Base-by-base conservation (phyloP, 345 rosid species). In the Barbarea vulgaris region DNA sequence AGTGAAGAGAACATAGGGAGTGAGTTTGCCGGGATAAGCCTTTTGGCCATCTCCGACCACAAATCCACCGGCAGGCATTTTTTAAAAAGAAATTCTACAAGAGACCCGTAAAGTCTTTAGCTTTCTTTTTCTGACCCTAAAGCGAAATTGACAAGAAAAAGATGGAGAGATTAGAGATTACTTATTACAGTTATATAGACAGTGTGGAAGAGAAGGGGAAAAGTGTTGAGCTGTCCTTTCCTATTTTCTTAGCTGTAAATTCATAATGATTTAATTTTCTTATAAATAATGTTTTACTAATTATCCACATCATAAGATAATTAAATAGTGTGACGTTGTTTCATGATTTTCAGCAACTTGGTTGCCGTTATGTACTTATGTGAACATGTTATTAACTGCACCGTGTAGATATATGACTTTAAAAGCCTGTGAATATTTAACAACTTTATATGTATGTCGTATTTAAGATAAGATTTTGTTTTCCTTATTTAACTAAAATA, bases 1-100 rank as follows among this genome's bases (percentile, higher is more conserved):
- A 34, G 98, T 91, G 55, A 88, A 83, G 27, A 76, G 71, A 59
- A 94, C 98, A 69, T 67, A 94, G 4, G 74, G 86, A 12, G 98
- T 93, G 3, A 93, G 92, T 21, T 88, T 93, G 14, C 98, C 98
- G 36, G 97, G 94, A 70, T 93, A 93, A 69, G 76, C 90, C 83
- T 24, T 85, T 37, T 85, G 85, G 75, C 37, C 72, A 47, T 80
- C 86, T 11, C 83, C 87, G 66, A 74, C 64, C 2, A 78, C 84
- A 4, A 89, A 81, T 13, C 87, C 89, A 72, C 89, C 94, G 3
- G 39, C 89, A 5, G 87, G 80, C 91, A 87, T 89, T 69, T 85
- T 42, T 30, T n/a, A n/a, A 18, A 4, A 21, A 54, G 3, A 68
- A 48, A 41, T n/a, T 53, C 2, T 13, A 12, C 8, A 55, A 21